Base-by-base conservation (phyloP, 2,329 filamentous ascomycete genomes). In the Hypomyces rosellus region DNA sequence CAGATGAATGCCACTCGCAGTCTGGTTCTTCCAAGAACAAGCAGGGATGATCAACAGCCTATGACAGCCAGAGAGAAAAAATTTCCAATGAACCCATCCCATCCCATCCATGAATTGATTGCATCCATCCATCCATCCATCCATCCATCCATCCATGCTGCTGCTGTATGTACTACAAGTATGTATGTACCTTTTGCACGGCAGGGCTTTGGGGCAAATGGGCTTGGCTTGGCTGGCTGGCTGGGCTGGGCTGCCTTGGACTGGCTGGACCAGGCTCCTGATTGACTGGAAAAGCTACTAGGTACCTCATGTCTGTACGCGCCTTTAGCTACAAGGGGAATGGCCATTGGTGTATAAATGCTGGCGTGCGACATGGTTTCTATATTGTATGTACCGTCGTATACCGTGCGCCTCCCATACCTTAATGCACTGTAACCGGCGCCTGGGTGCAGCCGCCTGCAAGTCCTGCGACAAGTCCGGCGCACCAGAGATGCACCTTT, bases 361-460 rank as follows among this genome's bases (percentile, higher is more conserved):
- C 49, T 44, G 40, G 37, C 15, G 49, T 48, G 34, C 45, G 45
- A 48, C 49, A 37, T 43, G 49, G 39, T 20, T 40, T 25, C 40
- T 22, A 40, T 36, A 38, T 13, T 13, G 30, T 48, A 42, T 13
- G 30, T 48, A 42, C 25, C 38, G 34, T 9, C 34, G 30, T 30
- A 22, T 30, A 11, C 5, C 37, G 33, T 14, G 47, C 33, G 20
- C 6, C 12, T 7, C 14, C 5, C 16, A 14, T 37, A 50, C 48
- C 41, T 43, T 50, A 11, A 40, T 49, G 50, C 50, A 52, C 50
- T 49, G 46, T 52, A 52, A 52, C 50, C 46, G 20, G 42, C 51
- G 18, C 15, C 51, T 34, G 44, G 51, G 47, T 44, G 44, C 44
- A 37, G 44, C 34, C 30, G 44, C 44, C 48, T 46, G 43, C 34